Conservation (phyloP, 1,139 yeast species). For the Pichia sp. region DNA sequence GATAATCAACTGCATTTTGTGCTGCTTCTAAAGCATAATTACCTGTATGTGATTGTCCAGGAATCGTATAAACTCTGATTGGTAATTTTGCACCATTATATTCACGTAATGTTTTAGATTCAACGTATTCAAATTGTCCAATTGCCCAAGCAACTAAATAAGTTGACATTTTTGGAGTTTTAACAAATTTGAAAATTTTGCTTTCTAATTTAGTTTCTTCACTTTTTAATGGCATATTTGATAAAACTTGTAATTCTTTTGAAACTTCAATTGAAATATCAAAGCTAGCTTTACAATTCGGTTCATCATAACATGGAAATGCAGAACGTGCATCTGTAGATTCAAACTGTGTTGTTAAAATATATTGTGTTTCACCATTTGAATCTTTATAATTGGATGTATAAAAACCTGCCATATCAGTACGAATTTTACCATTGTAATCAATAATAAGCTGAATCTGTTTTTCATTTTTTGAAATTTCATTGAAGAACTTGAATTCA, state of each 20-base stretch:
- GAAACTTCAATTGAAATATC: conserved; percentile 59
- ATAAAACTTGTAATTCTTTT: conserved; percentile 55
- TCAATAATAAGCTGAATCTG: conserved; percentile 32
- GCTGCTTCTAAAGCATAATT: conserved; percentile 46
- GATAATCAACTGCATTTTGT: conserved; percentile 46
- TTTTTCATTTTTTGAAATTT: conserved; percentile 33
- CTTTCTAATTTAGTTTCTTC: conserved; percentile 10
- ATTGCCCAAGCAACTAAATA: conserved; percentile 55
- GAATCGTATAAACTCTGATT: conserved; percentile 49
- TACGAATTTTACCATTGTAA: conserved; percentile 46
- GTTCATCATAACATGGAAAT: conserved; percentile 89
- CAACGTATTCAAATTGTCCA: conserved; percentile 52
- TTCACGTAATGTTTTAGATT: conserved; percentile 32
- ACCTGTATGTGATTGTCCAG: conserved; percentile 47
- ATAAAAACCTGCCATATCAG: conserved; percentile 83
- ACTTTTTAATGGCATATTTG: conserved; percentile 70
- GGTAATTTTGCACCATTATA: conserved; percentile 39
- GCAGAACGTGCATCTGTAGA: conserved; percentile 88
- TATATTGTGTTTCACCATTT: conserved; percentile 43
- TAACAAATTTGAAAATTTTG: conserved; percentile 31
- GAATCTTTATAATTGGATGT: conserved; percentile 57
- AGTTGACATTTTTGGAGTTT: conserved; percentile 50
- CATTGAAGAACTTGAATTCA: conserved; percentile 44
- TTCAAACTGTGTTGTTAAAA: conserved; percentile 85
- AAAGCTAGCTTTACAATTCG: conserved; percentile 74